A percentile compares a stretch with the other conserved stretches of the same genome.
These are phyloP conservation scores for Fusarium sp. DNA, from an alignment of 2,329 filamentous ascomycete genomes.

Conservation along the genomic window DNA sequence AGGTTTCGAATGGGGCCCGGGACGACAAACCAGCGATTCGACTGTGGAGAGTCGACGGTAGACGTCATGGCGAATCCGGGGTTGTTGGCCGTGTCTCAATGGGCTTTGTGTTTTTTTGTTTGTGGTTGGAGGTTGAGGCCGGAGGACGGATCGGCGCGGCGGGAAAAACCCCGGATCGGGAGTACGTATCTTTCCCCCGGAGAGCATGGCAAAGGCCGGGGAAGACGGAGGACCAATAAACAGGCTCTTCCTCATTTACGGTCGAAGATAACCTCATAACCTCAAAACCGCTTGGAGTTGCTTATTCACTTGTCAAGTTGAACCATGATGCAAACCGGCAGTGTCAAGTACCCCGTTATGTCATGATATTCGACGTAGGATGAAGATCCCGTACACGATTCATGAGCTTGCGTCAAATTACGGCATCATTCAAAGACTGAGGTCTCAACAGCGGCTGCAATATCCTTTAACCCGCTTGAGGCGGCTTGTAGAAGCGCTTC, in stretches of 20 bases:
- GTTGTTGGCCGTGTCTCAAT: not conserved
- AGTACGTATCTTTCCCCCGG: conserved; percentile 23
- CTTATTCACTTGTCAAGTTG: not conserved
- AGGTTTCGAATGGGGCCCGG: conserved; percentile 81
- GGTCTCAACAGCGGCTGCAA: not conserved
- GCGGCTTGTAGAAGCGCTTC: not conserved
- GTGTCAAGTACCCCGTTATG: not conserved
- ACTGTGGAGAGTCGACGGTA: conserved; percentile 20
- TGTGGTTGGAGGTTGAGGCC: conserved; percentile 4
- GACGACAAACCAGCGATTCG: conserved; percentile 61
- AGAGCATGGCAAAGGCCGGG: not conserved
- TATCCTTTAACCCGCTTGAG: not conserved
- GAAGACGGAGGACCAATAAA: not conserved
- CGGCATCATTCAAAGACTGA: not conserved
- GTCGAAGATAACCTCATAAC: too few relatives aligned
- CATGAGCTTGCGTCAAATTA: not conserved
- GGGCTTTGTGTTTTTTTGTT: not conserved
- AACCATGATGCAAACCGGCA: not conserved
- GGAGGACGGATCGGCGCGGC: conserved; percentile 27
- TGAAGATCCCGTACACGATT: not conserved
- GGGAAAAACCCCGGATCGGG: conserved; percentile 34
- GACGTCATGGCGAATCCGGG: conserved; percentile 24
- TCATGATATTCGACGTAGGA: not conserved
- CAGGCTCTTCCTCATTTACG: not conserved
- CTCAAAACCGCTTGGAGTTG: not conserved